Conservation (phyloP, 2,329 filamentous ascomycete genomes). For the Nemania serpens region DNA sequence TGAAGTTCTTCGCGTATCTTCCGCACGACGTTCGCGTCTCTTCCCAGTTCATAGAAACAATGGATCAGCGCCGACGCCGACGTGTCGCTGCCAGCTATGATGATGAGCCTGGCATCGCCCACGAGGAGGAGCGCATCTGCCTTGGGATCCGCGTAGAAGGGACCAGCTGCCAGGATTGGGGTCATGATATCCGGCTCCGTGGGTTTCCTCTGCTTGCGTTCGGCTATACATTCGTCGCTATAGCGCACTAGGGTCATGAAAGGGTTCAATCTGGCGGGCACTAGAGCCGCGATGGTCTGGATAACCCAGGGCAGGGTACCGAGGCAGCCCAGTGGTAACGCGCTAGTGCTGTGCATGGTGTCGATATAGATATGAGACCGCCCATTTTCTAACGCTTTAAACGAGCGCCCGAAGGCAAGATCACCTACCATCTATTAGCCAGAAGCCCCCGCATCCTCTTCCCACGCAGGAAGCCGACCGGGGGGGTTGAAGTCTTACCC, state of each 20-base stretch:
- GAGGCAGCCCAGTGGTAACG: constrained; percentile 22
- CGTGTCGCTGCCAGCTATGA: constrained; percentile 29
- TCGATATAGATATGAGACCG: constrained; percentile 28
- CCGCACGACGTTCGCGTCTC: constrained; percentile 2
- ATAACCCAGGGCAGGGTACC: constrained; percentile 27
- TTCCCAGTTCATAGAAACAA: constrained; percentile 24
- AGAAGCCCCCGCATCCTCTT: background rate
- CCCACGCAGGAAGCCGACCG: background rate
- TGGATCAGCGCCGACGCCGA: constrained; percentile 22
- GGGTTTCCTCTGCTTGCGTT: constrained; percentile 24
- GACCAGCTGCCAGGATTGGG: constrained; percentile 23
- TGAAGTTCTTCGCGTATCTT: constrained; percentile 23
- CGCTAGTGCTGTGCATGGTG: constrained; percentile 27
- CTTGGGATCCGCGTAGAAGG: constrained; percentile 22
- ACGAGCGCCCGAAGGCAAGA: constrained; percentile 29
- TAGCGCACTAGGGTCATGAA: constrained; percentile 25
- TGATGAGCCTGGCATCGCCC: constrained; percentile 24
- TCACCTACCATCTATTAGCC: constrained; percentile 21
- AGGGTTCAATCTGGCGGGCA: constrained; percentile 24
- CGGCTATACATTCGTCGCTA: constrained; percentile 24
- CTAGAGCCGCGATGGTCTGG: constrained; percentile 20
- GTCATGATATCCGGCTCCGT: constrained; percentile 28
- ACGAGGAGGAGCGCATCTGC: constrained; percentile 24
- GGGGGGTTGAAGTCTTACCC: constrained; percentile 19
- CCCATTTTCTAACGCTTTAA: constrained; percentile 21